phyloP scores from a whole-genome alignment of 2,329 filamentous ascomycete species.

The Nothophoma quercina region DNA sequence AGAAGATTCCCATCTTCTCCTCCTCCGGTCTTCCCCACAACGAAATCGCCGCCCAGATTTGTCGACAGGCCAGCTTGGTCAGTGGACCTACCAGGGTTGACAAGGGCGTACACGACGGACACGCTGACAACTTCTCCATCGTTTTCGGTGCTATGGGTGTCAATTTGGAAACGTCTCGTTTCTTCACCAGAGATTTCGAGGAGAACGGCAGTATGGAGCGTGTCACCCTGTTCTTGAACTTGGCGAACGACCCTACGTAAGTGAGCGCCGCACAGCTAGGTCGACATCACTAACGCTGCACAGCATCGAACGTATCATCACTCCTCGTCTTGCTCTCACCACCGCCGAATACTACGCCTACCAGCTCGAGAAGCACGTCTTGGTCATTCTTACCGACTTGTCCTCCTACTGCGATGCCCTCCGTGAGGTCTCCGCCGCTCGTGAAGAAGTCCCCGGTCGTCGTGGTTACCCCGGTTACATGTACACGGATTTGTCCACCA shows the following conservation, averaged over 20 bases:
- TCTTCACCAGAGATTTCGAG: slow-evolving; percentile 98
- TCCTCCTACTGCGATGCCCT: slow-evolving; percentile 98
- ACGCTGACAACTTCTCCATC: slow-evolving; percentile 99
- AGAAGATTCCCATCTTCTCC: slow-evolving; percentile 99
- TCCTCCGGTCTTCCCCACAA: slow-evolving; percentile 98
- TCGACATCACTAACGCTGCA: slow-evolving; percentile 26
- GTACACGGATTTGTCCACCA: slow-evolving; percentile 99
- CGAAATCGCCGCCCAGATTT: slow-evolving; percentile 98
- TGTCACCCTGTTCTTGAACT: slow-evolving; percentile 96
- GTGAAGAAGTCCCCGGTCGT: slow-evolving; percentile 98
- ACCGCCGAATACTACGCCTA: slow-evolving; percentile 99
- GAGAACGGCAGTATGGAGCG: slow-evolving; percentile 99
- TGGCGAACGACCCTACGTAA: slow-evolving; percentile 98
- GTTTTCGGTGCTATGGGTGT: slow-evolving; percentile 99
- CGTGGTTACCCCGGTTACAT: slow-evolving; percentile 99
- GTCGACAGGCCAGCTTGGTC: slow-evolving; percentile 93
- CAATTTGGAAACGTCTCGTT: slow-evolving; percentile 97
- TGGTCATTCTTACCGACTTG: slow-evolving; percentile 97
- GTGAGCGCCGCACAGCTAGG: slow-evolving; percentile 45
- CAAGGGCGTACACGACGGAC: slow-evolving; percentile 94
- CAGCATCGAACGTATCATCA: slow-evolving; percentile 99
- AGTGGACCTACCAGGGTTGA: slow-evolving; percentile 92
- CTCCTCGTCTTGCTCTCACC: slow-evolving; percentile 94
- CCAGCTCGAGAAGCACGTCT: slow-evolving; percentile 98
- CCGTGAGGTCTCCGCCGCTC: slow-evolving; percentile 95